Evolutionary conservation across 176 grass and related monocot genomes (phyloP).

Genomic region (Aegilops umbellulata): DNA sequence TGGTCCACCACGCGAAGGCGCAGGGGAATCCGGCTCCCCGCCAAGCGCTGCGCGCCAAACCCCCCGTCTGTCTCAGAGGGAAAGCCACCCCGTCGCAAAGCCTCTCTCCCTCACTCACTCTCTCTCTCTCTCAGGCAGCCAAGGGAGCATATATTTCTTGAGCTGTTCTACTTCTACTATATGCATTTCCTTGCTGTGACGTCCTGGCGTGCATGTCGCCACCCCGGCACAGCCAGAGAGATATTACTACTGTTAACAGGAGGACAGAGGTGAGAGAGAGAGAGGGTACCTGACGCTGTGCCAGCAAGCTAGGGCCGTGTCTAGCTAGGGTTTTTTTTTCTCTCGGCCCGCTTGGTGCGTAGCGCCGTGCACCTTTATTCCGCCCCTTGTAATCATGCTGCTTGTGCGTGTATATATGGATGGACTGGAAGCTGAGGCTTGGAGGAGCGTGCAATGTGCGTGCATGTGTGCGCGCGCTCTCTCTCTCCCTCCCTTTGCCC

Average conservation of each 20-base stretch:
- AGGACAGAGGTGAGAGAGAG: background rate
- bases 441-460: constrained; percentile 48
- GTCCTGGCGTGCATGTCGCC: background rate
- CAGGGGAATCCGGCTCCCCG: constrained; percentile 59
- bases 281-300: constrained; percentile 50
- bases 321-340: constrained; percentile 41
- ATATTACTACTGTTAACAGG: background rate
- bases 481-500: too few species aligned
- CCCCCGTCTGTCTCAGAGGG: constrained; percentile 41
- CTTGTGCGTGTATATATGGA: constrained; percentile 37
- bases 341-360: constrained; percentile 42
- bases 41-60: constrained; percentile 72
- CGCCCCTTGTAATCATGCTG: constrained; percentile 26
- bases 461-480: constrained; percentile 17
- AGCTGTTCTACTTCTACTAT: too few species aligned
- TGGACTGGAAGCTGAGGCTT: background rate
- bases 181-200: background rate
- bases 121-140: background rate
- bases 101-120: too few species aligned
- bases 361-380: constrained; percentile 44
- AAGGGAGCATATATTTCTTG: background rate
- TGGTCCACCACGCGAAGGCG: constrained; percentile 20
- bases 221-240: background rate
- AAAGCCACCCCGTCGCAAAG: constrained; percentile 36
- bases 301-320: constrained; percentile 31